Evolutionary conservation across 140 eudicot species (phyloP).

Genomic region (Eryngium alpinum): DNA sequence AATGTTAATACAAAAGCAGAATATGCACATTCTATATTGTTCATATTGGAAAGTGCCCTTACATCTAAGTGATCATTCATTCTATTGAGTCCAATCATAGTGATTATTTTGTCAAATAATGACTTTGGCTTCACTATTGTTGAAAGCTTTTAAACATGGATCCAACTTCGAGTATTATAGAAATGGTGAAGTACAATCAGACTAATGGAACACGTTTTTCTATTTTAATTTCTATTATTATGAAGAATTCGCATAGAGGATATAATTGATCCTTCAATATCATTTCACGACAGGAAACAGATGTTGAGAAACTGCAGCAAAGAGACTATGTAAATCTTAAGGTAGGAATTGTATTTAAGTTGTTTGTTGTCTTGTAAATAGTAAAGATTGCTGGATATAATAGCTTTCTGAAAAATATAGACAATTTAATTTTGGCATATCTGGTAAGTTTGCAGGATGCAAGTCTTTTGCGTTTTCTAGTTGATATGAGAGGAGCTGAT

Average conservation of each 20-base stretch:
- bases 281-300: conserved; percentile 66
- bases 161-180: neutral
- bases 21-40: neutral
- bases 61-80: too few species aligned
- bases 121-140: too few species aligned
- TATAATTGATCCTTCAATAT: neutral
- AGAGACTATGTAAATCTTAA: conserved; percentile 92
- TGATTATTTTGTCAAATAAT: too few species aligned
- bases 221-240: too few species aligned
- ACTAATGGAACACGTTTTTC: neutral
- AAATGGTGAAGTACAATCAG: neutral
- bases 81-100: too few species aligned
- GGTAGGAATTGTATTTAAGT: conserved; percentile 27
- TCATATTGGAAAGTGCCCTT: neutral
- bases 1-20: neutral
- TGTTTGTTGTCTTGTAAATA: neutral
- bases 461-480: conserved; percentile 86
- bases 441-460: conserved; percentile 67
- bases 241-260: neutral
- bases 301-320: conserved; percentile 94
- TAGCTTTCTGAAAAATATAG: neutral
- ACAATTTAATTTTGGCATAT: conserved; percentile 18
- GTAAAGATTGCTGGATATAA: neutral
- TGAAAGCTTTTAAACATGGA: neutral
- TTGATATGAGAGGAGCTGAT: conserved; percentile 99